Percentiles rank a stretch among this genome's conserved stretches.
These are phyloP conservation scores for Maudiozyma humilis DNA, from an alignment of 1,139 yeast species.

Conservation along the genomic window DNA sequence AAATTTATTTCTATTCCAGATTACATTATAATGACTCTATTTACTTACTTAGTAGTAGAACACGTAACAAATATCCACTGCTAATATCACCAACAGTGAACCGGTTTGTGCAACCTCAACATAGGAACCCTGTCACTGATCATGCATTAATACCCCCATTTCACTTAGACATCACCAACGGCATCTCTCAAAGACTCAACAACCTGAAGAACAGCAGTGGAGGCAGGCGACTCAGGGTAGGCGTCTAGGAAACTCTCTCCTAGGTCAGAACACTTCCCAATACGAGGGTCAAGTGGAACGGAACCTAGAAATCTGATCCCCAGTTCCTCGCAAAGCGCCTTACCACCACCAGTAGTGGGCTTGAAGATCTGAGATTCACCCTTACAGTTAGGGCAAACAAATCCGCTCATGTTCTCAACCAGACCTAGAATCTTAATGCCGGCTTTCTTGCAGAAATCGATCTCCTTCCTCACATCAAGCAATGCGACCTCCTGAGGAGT, in stretches of 20 bases:
- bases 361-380: constrained; percentile 86
- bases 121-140: too few relatives aligned
- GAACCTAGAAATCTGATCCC: constrained; percentile 74
- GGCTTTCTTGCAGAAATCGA: constrained; percentile 89
- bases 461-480: constrained; percentile 89
- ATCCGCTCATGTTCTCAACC: constrained; percentile 97
- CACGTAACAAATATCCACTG: too few relatives aligned
- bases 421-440: constrained; percentile 77
- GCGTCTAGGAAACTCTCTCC: constrained; percentile 83
- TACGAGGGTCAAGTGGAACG: constrained; percentile 93
- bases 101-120: too few relatives aligned
- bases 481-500: constrained; percentile 98
- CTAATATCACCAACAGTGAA: too few relatives aligned
- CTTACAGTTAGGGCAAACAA: constrained; percentile 91
- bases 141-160: too few relatives aligned
- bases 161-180: constrained; percentile 27
- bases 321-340: constrained; percentile 69
- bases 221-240: constrained; percentile 90
- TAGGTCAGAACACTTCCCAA: constrained; percentile 77
- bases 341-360: constrained; percentile 96
- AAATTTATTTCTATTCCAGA: too few relatives aligned
- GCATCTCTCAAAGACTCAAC: constrained; percentile 46
- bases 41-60: too few relatives aligned
- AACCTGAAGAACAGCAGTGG: constrained; percentile 75
- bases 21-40: too few relatives aligned